These are phyloP conservation scores for Phytophthora tentaculata DNA, from an alignment of 352 stramenopile genomes.

Conservation along the genomic window DNA sequence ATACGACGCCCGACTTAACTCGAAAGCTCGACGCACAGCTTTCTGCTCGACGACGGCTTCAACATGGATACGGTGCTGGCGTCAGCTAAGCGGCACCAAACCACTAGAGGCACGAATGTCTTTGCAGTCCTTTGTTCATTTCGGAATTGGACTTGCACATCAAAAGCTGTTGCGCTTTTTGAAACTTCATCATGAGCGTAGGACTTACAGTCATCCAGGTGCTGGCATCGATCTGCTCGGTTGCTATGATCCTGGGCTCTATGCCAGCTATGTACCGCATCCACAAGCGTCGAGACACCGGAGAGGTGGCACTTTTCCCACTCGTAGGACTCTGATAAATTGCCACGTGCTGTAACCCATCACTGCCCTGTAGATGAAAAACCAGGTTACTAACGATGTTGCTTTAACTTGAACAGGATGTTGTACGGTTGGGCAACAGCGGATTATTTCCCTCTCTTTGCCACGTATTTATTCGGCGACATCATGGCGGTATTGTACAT, in stretches of 20 bases:
- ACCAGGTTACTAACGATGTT: slow-evolving; percentile 12
- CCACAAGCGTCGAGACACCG: slow-evolving; percentile 39
- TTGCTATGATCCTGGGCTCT: slow-evolving; percentile 46
- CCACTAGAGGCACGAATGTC: slow-evolving; percentile 5
- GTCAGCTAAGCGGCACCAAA: slow-evolving; percentile 10
- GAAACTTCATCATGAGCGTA: slow-evolving; percentile 27
- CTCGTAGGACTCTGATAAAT: slow-evolving; percentile 47
- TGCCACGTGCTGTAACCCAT: slow-evolving; percentile 43
- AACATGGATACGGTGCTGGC: slow-evolving; percentile 19
- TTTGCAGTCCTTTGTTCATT: slow-evolving; percentile 13
- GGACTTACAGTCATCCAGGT: slow-evolving; percentile 40
- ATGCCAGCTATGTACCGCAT: slow-evolving; percentile 46
- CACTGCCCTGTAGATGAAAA: slow-evolving; percentile 5
- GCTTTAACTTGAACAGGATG: slow-evolving; percentile 28
- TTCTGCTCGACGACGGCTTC: slow-evolving; percentile 9
- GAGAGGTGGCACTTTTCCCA: slow-evolving; percentile 43
- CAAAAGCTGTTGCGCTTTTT: background rate
- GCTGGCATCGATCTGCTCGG: slow-evolving; percentile 45
- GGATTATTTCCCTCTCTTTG: slow-evolving; percentile 42
- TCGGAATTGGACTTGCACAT: slow-evolving; percentile 29
- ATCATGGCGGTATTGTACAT: slow-evolving; percentile 45
- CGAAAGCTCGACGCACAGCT: slow-evolving; percentile 25
- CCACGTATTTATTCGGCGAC: slow-evolving; percentile 36
- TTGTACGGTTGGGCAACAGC: slow-evolving; percentile 41
- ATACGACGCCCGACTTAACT: slow-evolving; percentile 27